phyloP scores from a whole-genome alignment of 345 rosid genomes.

The Hibiscus syriacus region DNA sequence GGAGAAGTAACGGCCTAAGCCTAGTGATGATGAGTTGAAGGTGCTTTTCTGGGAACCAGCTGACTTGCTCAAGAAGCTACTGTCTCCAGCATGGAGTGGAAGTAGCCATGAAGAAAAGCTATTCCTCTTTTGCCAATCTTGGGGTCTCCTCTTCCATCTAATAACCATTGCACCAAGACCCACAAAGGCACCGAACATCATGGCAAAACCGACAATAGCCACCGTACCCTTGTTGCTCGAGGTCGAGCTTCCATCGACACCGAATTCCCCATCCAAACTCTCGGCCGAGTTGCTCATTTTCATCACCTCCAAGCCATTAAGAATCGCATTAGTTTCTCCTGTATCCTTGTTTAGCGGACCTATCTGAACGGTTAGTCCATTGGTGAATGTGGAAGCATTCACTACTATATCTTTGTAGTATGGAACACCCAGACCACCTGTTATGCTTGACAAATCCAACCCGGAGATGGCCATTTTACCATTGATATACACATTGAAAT shows the following conservation, averaged over 20 bases:
- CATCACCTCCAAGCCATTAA: constrained; percentile 66
- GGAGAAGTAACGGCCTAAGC: constrained; percentile 64
- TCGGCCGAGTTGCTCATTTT: constrained; percentile 66
- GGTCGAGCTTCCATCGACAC: constrained; percentile 45
- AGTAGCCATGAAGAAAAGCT: constrained; percentile 88
- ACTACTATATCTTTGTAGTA: constrained; percentile 67
- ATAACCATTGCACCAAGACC: constrained; percentile 82
- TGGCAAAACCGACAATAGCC: constrained; percentile 65
- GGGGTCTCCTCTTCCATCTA: constrained; percentile 70
- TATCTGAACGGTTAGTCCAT: constrained; percentile 43
- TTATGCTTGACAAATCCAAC: constrained; percentile 50
- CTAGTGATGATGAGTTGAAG: constrained; percentile 48
- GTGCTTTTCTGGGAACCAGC: constrained; percentile 46
- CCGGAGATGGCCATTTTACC: constrained; percentile 57
- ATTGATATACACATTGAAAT: constrained; percentile 66
- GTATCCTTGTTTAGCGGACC: constrained; percentile 57
- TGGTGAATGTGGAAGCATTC: constrained; percentile 33
- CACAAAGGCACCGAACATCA: constrained; percentile 82
- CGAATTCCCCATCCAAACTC: constrained; percentile 74
- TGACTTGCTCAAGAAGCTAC: constrained; percentile 62
- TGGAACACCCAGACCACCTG: constrained; percentile 37
- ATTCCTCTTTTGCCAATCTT: constrained; percentile 76
- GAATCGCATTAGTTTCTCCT: constrained; percentile 46
- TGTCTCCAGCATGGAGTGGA: constrained; percentile 63
- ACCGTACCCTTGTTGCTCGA: constrained; percentile 37